phyloP scores from a whole-genome alignment of 768 basidiomycete species.

The Megacollybia marginata region DNA sequence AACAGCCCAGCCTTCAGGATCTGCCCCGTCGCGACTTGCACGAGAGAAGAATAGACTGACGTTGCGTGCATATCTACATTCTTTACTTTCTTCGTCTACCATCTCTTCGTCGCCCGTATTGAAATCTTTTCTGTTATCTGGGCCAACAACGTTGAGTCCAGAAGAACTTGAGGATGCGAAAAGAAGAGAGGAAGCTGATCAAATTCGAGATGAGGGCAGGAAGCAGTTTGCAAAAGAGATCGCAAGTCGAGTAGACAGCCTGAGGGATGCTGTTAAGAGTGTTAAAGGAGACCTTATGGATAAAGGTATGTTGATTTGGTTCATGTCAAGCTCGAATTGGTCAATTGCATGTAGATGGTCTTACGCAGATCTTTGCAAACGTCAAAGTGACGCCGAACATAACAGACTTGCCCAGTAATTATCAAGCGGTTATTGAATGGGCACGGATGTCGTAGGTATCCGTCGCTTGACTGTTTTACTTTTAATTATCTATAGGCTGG shows the following conservation, averaged over 20 bases:
- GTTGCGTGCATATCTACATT: conserved; percentile 85
- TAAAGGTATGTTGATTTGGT: conserved; percentile 40
- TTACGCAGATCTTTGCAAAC: conserved; percentile 81
- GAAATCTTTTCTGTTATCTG: conserved; percentile 75
- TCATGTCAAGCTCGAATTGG: conserved; percentile 3
- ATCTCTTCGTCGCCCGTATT: conserved; percentile 86
- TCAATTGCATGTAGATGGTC: conserved; percentile 53
- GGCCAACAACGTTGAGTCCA: conserved; percentile 56
- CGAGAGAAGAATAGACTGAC: conserved; percentile 96
- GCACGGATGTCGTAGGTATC: conserved; percentile 84
- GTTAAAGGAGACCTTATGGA: conserved; percentile 94
- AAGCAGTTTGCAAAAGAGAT: conserved; percentile 85
- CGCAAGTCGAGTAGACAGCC: conserved; percentile 73
- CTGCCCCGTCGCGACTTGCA: conserved; percentile 46
- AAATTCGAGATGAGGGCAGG: conserved; percentile 78
- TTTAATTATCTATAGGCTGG: conserved; percentile 48
- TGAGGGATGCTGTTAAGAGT: conserved; percentile 75
- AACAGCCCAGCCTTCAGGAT: conserved; percentile 10
- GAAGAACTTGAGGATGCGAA: conserved; percentile 77
- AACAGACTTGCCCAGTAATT: conserved; percentile 73
- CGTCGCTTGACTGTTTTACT: not conserved
- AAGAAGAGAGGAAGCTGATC: conserved; percentile 83
- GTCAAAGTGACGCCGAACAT: conserved; percentile 78
- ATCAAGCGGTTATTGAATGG: conserved; percentile 91
- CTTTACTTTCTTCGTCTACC: conserved; percentile 59